Evolutionary conservation across 106 monocot genomes (phyloP).

Genomic region (Iris macrosiphon): DNA sequence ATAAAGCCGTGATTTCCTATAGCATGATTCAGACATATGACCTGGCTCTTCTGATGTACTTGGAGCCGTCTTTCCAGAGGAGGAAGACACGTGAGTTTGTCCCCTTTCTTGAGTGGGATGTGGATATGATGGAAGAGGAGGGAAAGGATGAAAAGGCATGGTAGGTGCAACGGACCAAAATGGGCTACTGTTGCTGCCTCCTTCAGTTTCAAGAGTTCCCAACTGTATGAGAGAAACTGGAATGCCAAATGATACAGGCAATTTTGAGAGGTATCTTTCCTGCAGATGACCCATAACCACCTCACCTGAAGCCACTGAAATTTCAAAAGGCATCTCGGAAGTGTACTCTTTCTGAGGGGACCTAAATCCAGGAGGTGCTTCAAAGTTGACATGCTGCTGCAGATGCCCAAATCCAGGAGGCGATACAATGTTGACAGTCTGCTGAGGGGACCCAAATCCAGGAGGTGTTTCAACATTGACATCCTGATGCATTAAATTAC

Average conservation of each 20-base stretch:
- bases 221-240: conserved; percentile 49
- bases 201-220: conserved; percentile 29
- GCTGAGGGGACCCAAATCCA: conserved; percentile 20
- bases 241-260: conserved; percentile 68
- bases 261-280: conserved; percentile 45
- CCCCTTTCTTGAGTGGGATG: neutral
- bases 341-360: neutral
- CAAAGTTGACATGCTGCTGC: conserved; percentile 27
- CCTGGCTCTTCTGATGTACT: neutral
- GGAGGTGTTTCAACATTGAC: conserved; percentile 39
- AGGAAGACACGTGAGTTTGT: neutral
- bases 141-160: conserved; percentile 82
- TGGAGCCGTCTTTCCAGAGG: neutral
- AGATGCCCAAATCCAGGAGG: neutral
- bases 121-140: conserved; percentile 69
- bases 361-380: conserved; percentile 50
- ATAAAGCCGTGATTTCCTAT: neutral
- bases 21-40: neutral
- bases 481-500: conserved; percentile 1
- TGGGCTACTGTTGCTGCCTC: neutral
- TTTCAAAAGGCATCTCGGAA: conserved; percentile 2
- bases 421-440: conserved; percentile 8
- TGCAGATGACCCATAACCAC: conserved; percentile 26
- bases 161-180: conserved; percentile 64
- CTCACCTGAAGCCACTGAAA: conserved; percentile 4